These are phyloP conservation scores for Tetracentron sinense DNA, from an alignment of 164 flowering plant genomes.

Conservation along the genomic window DNA sequence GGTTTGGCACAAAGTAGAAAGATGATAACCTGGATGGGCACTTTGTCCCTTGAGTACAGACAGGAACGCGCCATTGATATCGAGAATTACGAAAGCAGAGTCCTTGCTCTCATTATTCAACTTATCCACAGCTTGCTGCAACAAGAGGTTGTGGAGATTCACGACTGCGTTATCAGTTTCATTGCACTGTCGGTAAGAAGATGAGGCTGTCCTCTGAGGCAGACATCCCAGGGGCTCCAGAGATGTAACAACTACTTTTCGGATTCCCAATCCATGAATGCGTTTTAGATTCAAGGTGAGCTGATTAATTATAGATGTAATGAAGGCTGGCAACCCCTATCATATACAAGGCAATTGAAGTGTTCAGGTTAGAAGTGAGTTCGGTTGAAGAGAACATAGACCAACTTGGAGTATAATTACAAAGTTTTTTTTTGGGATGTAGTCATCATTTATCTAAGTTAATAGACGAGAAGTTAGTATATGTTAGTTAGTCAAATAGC, in stretches of 20 bases:
- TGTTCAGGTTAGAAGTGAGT: not conserved
- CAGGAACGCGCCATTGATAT: conserved; percentile 52
- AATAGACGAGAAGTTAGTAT: no score
- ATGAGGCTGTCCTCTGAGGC: conserved; percentile 32
- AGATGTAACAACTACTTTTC: conserved; percentile 41
- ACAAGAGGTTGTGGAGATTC: conserved; percentile 46
- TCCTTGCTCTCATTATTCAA: conserved; percentile 37
- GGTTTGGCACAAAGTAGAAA: not conserved
- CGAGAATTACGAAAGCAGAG: conserved; percentile 38
- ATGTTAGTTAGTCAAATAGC: no score
- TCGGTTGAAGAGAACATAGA: no score
- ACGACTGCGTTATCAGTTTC: conserved; percentile 32
- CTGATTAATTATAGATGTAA: conserved; percentile 48
- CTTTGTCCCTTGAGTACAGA: conserved; percentile 31
- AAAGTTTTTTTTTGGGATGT: no score
- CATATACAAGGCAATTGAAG: not conserved
- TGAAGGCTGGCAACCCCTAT: conserved; percentile 48
- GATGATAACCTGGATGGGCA: conserved; percentile 24
- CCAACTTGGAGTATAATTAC: no score
- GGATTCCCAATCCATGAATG: conserved; percentile 44
- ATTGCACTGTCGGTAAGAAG: conserved; percentile 49
- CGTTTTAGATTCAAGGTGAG: conserved; percentile 40
- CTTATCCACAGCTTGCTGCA: conserved; percentile 44
- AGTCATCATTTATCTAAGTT: no score
- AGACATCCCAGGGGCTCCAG: conserved; percentile 72